Evolutionary conservation across 2,329 filamentous ascomycete genomes (phyloP).

Genomic region (Colletotrichum trifolii): DNA sequence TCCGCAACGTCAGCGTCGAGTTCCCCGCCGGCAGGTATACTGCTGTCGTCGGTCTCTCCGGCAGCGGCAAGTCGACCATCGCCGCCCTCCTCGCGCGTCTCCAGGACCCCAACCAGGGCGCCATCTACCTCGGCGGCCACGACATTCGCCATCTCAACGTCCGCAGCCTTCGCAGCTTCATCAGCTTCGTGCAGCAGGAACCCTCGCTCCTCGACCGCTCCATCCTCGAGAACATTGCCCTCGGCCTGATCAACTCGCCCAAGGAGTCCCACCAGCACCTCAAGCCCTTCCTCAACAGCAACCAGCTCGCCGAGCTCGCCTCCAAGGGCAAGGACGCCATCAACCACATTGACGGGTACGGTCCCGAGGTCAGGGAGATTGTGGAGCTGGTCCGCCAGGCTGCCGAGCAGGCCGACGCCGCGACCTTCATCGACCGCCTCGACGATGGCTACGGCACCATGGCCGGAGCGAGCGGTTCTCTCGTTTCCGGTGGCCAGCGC

Average conservation of each 20-base stretch:
- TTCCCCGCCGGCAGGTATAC: conserved; percentile 54
- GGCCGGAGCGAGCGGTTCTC: conserved; percentile 58
- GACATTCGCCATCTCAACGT: conserved; percentile 51
- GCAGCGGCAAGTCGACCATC: conserved; percentile 61
- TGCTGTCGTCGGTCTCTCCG: conserved; percentile 62
- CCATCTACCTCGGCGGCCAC: conserved; percentile 50
- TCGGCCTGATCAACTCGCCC: conserved; percentile 52
- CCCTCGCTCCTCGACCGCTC: conserved; percentile 47
- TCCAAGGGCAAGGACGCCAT: conserved; percentile 41
- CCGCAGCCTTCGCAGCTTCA: conserved; percentile 43
- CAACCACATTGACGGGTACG: conserved; percentile 37
- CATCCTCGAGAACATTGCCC: conserved; percentile 56
- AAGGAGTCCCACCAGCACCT: conserved; percentile 47
- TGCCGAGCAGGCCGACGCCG: conserved; percentile 65
- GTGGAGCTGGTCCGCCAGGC: conserved; percentile 56
- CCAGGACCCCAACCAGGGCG: conserved; percentile 57
- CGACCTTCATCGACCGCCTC: conserved; percentile 58
- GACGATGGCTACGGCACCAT: conserved; percentile 59
- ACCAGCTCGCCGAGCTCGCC: conserved; percentile 58
- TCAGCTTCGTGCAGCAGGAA: conserved; percentile 49
- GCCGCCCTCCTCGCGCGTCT: conserved; percentile 52
- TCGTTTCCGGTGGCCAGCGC: conserved; percentile 63
- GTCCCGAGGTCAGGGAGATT: conserved; percentile 52
- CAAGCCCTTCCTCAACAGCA: conserved; percentile 52
- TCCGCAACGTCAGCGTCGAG: conserved; percentile 47